phyloP scores from a whole-genome alignment of 1,284 basidiomycete species.

The Meira nashicola region DNA sequence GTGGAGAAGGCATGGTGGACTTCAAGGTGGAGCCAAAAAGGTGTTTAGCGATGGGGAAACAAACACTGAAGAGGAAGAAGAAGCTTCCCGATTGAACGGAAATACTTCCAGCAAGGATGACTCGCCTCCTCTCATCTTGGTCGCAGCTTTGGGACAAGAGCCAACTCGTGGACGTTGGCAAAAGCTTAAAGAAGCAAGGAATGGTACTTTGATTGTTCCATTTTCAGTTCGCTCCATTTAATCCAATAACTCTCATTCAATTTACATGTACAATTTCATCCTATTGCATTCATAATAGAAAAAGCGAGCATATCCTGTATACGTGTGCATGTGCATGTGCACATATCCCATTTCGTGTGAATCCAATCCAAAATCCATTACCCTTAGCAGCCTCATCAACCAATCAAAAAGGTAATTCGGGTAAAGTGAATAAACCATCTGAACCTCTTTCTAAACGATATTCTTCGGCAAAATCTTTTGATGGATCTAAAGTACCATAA shows the following conservation, averaged over 20 bases:
- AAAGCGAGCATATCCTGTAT: too few species aligned
- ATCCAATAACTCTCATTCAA: too few species aligned
- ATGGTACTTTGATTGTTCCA: slow-evolving; percentile 66
- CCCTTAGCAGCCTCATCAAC: too few species aligned
- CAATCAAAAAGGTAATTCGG: too few species aligned
- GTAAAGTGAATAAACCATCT: too few species aligned
- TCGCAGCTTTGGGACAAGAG: slow-evolving; percentile 79
- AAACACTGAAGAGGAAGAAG: neutral
- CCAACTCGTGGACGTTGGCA: slow-evolving; percentile 85
- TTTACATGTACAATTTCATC: too few species aligned
- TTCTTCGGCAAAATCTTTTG: slow-evolving; percentile 1
- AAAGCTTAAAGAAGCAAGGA: slow-evolving; percentile 66
- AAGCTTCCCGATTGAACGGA: neutral
- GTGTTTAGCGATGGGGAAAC: neutral
- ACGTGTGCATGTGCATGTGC: too few species aligned
- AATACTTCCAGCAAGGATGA: neutral
- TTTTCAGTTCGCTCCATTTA: neutral
- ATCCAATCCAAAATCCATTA: too few species aligned
- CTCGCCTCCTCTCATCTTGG: slow-evolving; percentile 58
- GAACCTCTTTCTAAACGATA: too few species aligned
- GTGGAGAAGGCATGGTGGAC: slow-evolving; percentile 9
- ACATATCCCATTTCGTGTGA: too few species aligned
- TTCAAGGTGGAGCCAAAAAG: slow-evolving; percentile 1
- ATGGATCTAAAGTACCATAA: slow-evolving; percentile 21
- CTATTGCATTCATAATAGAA: too few species aligned